Base-by-base conservation (phyloP, 2,329 filamentous ascomycete species). In the Metarhizium guizhouense region DNA sequence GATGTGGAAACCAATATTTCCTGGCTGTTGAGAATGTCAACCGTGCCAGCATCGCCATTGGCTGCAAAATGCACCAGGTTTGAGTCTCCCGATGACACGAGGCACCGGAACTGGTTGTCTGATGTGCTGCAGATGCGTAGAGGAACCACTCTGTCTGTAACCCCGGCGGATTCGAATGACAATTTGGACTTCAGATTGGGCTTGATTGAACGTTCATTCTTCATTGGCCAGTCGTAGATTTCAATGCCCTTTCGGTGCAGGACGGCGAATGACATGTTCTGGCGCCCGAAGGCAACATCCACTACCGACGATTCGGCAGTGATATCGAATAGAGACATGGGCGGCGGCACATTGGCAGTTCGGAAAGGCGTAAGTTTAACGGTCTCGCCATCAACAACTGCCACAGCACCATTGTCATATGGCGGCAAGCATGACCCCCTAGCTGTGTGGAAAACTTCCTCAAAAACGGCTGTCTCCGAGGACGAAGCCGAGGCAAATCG, bases 321-420 rank as follows among this genome's bases (percentile, higher is more conserved):
- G 18, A 96, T 64, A 56, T 95, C 88, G 61, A 87, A 87, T 59
- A 93, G 78, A 16, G 90, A 84, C 91, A 97, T 96, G 1, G 94
- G 94, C 32, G 94, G 94, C 29, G 94, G 94, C 3, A 96, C 79
- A 64, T 94, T 95, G 13, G 90, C 88, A 52, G 86, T 80, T 59
- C 88, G 81, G 60, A 99, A 80, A 0, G 94, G 90, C 0, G 94
- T 97, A 49, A 97, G 70, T 67, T 95, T 95, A 57, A 97, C 71
- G 3, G 67, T 82, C 51, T 74, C 81, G 16, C 94, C 94, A 69
- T 97, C 94, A 47, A 96, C 84, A 5, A 95, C 91, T 10, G 85
- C 88, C 45, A 95, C 84, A 16, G 86, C 78, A 32, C 92, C 93
- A 65, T 84, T 79, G 70, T 97, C 93, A 59, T 88, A 69, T 1